Evolutionary conservation across 192 early-diverging fungal genomes (phyloP).

Genomic region (Coemansia brasiliensis): DNA sequence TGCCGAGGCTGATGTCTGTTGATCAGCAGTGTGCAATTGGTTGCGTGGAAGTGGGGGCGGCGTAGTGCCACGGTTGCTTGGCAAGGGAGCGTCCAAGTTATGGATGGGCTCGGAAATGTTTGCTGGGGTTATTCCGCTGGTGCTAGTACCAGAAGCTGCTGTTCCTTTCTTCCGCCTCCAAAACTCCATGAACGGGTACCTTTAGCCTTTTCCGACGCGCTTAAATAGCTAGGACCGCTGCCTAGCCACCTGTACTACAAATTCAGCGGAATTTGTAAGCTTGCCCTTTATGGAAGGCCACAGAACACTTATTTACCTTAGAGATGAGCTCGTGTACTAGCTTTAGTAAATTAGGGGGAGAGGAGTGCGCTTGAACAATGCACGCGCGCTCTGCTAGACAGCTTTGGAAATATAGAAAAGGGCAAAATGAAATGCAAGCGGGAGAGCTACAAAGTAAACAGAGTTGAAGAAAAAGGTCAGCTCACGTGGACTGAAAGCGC

Average conservation of each 20-base stretch:
- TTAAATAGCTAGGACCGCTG: too few species aligned
- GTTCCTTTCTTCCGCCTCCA: slow-evolving; percentile 55
- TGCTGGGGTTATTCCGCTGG: slow-evolving; percentile 26
- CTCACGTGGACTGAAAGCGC: background rate
- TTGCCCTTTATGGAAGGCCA: too few species aligned
- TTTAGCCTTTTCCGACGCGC: background rate
- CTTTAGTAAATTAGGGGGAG: too few species aligned
- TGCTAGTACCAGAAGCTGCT: background rate
- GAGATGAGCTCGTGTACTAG: too few species aligned
- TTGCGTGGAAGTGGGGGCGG: slow-evolving; percentile 8
- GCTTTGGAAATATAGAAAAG: background rate
- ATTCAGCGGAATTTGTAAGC: too few species aligned
- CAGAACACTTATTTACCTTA: too few species aligned
- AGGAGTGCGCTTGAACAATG: too few species aligned
- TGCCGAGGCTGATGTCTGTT: background rate
- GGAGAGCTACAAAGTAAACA: background rate
- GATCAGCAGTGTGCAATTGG: background rate
- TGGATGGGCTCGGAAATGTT: slow-evolving; percentile 53
- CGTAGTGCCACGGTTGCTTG: slow-evolving; percentile 10
- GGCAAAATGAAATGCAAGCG: background rate
- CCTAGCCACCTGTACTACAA: too few species aligned
- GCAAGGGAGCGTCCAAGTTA: slow-evolving; percentile 28
- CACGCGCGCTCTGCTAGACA: background rate
- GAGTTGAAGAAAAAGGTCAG: too few species aligned
- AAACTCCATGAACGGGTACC: slow-evolving; percentile 35